phyloP scores from a whole-genome alignment of 345 rosid genomes.

The Eucalyptus cloeziana region DNA sequence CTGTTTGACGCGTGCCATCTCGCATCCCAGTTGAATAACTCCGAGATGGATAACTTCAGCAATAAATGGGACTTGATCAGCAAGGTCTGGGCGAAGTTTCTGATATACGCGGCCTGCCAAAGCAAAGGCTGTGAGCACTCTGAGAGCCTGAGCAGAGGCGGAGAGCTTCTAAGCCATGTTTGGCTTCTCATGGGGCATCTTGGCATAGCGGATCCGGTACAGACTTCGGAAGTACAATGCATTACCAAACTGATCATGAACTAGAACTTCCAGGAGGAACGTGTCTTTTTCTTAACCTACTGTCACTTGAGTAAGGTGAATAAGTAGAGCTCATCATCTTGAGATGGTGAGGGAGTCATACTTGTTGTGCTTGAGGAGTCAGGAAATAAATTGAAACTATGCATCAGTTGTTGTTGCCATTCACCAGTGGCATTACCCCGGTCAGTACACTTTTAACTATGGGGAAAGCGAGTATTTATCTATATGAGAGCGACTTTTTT shows the following conservation, averaged over 20 bases:
- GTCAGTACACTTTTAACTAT: neutral
- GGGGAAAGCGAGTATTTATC: neutral
- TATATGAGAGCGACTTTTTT: neutral
- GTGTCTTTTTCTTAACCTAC: neutral
- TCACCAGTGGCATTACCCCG: neutral
- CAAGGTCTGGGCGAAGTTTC: constrained; percentile 5
- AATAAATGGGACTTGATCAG: neutral
- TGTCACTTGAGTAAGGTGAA: neutral
- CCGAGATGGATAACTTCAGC: fast-evolving
- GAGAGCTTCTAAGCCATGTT: constrained; percentile 38
- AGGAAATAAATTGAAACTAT: neutral
- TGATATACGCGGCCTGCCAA: neutral
- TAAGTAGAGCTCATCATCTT: neutral
- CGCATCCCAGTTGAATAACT: neutral
- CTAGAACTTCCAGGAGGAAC: neutral
- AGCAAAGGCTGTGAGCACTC: constrained; percentile 18
- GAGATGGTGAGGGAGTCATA: neutral
- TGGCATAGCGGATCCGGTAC: constrained; percentile 35
- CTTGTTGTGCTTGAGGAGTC: neutral
- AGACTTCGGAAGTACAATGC: constrained; percentile 19
- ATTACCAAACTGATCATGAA: constrained; percentile 14
- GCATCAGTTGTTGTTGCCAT: neutral
- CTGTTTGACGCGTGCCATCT: constrained; percentile 9
- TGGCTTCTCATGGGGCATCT: constrained; percentile 50
- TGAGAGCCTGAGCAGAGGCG: constrained; percentile 32